phyloP scores from a whole-genome alignment of 371 early-diverging fungal species.

The Mortierella sp. region DNA sequence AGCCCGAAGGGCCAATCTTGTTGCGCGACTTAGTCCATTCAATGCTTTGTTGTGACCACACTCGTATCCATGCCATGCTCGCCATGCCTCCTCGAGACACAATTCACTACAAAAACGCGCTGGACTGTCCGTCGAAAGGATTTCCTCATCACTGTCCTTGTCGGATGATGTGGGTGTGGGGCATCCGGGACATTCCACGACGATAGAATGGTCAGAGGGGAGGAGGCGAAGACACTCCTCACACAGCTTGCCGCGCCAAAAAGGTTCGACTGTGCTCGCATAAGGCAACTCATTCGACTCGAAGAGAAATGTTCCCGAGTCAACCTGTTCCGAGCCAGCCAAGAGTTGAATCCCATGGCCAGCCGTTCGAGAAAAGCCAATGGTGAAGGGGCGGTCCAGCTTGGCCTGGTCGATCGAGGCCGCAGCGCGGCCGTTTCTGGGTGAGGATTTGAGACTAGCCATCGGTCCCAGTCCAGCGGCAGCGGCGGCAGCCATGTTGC shows the following conservation, averaged over 20 bases:
- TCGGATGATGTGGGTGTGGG: slow-evolving; percentile 1
- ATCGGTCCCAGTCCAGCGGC: slow-evolving; percentile 10
- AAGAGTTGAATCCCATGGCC: slow-evolving; percentile 32
- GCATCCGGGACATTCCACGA: slow-evolving; percentile 24
- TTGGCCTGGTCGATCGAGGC: not conserved
- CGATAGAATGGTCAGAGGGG: not conserved
- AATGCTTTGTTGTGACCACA: slow-evolving; percentile 17
- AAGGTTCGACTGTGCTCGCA: slow-evolving; percentile 33
- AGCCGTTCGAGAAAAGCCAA: slow-evolving; percentile 29
- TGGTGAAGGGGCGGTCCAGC: slow-evolving; percentile 24
- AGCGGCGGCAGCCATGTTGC: no score
- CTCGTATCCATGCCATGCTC: slow-evolving; percentile 42
- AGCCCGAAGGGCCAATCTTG: slow-evolving; percentile 24
- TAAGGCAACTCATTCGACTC: slow-evolving; percentile 37
- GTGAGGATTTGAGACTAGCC: not conserved
- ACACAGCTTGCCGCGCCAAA: slow-evolving; percentile 33
- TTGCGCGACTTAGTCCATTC: slow-evolving; percentile 11
- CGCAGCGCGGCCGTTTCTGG: slow-evolving; percentile 1
- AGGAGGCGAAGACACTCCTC: slow-evolving; percentile 37
- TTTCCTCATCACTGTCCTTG: not conserved
- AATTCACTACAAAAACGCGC: slow-evolving; percentile 28
- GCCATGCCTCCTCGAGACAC: slow-evolving; percentile 33
- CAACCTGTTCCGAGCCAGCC: slow-evolving; percentile 10
- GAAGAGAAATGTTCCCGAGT: slow-evolving; percentile 36
- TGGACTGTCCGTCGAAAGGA: not conserved